Evolutionary conservation across 495 filamentous ascomycete genomes (phyloP), one percentile per base, ranked within the genome.

Genomic region (Melanomma pulvis-pyrius): DNA sequence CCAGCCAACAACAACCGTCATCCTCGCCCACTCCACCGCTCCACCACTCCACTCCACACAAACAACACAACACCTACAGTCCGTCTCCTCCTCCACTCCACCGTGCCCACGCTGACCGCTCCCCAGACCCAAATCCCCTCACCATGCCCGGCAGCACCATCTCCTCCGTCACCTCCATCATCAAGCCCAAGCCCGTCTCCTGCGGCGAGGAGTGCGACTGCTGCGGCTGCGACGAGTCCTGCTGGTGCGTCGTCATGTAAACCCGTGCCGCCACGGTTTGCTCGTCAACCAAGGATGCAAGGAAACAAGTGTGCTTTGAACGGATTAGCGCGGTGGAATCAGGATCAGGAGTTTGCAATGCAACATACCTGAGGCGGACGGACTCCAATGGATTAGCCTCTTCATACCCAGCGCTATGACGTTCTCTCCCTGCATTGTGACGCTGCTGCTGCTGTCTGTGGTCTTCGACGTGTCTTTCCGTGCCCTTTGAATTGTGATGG

Each of bases 191-290:
- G 34, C 36, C 49, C 25, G 55, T 56, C 58, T 65, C 63, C 19
- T 71, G 69, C 49, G 69, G 69, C 55, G 69, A 71, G 29, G 48
- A 41, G 41, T 67, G 64, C 49, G 65, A 71, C 64, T 68, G 63
- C 65, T 71, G 65, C 69, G 69, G 69, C 41, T 67, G 68, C 62
- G 68, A 70, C 62, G 68, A 70, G 68, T 66, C 62, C 53, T 70
- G 68, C 58, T 70, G 68, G 68, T 70, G 68, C 44, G 68, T 70
- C 50, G 68, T 70, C 53, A 70, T 70, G 68, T 70, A 66, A 63
- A 49, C 24, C 17, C 39, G 2, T 2, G 8, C 39, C n/a, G 17
- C 39, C 9, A 3, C 39, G 9, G 8, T 6, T 44, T 2, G 39
- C n/a, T 36, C 6, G 32, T 11, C 39, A 17, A 15, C 39, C n/a